phyloP scores from a whole-genome alignment of 805 yeast genomes.

The Monosporozyma aerobia region DNA sequence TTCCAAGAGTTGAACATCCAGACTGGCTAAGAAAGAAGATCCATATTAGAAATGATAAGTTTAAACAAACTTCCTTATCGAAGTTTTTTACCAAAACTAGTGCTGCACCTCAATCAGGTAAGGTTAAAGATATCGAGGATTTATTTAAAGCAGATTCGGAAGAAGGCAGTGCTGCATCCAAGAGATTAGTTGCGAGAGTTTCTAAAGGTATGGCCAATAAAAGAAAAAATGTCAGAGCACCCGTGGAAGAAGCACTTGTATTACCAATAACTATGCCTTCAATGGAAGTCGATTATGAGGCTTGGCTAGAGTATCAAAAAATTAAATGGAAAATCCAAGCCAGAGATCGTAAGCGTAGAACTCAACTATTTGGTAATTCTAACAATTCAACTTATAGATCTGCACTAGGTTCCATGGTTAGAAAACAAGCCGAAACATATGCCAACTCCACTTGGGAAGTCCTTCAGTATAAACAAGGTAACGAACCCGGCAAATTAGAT shows the following conservation, averaged over 20 bases:
- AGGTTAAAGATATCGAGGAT: slow-evolving; percentile 68
- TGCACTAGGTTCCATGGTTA: slow-evolving; percentile 58
- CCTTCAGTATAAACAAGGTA: slow-evolving; percentile 54
- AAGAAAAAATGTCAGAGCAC: slow-evolving; percentile 27
- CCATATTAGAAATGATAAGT: slow-evolving; percentile 48
- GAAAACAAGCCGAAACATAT: slow-evolving; percentile 69
- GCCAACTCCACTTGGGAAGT: slow-evolving; percentile 82
- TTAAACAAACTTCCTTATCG: slow-evolving; percentile 60
- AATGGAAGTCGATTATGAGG: slow-evolving; percentile 56
- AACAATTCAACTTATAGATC: slow-evolving; percentile 45
- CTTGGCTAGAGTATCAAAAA: slow-evolving; percentile 67
- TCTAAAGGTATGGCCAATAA: slow-evolving; percentile 27
- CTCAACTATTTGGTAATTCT: slow-evolving; percentile 66
- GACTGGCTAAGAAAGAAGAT: slow-evolving; percentile 77
- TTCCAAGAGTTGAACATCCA: slow-evolving; percentile 89
- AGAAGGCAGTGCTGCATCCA: slow-evolving; percentile 18
- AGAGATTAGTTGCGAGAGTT: slow-evolving; percentile 30
- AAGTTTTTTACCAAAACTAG: slow-evolving; percentile 45
- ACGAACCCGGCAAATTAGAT: slow-evolving; percentile 63
- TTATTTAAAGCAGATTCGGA: slow-evolving; percentile 32
- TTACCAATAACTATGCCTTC: slow-evolving; percentile 45
- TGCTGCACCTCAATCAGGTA: slow-evolving; percentile 32
- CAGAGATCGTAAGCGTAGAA: slow-evolving; percentile 62
- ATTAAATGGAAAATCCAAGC: slow-evolving; percentile 79
- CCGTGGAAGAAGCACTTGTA: slow-evolving; percentile 39